phyloP scores from a whole-genome alignment of 495 filamentous ascomycete genomes.

The Penicillium psychrofluorescens region DNA sequence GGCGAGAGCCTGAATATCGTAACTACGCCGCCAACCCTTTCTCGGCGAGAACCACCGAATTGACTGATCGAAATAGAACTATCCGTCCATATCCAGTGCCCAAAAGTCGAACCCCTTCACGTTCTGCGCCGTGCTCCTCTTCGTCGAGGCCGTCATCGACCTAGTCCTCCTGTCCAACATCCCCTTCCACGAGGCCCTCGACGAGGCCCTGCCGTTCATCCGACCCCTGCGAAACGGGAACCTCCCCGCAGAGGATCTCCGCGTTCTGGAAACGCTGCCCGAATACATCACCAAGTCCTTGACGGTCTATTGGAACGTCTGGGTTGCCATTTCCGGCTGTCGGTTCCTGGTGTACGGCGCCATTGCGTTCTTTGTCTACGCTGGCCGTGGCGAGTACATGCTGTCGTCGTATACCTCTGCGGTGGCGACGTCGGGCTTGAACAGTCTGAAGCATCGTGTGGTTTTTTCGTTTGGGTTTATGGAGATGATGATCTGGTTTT shows the following conservation, averaged over 20 bases:
- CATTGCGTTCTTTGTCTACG: slow-evolving; percentile 63
- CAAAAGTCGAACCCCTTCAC: slow-evolving; percentile 51
- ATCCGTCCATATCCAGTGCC: slow-evolving; percentile 53
- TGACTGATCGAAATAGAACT: slow-evolving; percentile 24
- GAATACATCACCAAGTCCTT: slow-evolving; percentile 22
- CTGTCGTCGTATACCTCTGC: slow-evolving; percentile 22
- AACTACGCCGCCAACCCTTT: slow-evolving; percentile 4
- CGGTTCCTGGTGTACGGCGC: slow-evolving; percentile 59
- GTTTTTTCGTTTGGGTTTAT: slow-evolving; percentile 80
- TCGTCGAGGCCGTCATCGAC: slow-evolving; percentile 61
- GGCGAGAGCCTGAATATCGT: slow-evolving; percentile 78
- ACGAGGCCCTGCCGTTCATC: slow-evolving; percentile 23
- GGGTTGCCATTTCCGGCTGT: slow-evolving; percentile 62
- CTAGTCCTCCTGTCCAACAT: slow-evolving; percentile 58
- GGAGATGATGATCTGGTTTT: slow-evolving; percentile 84
- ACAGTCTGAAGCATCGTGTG: slow-evolving; percentile 66
- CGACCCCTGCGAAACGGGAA: slow-evolving; percentile 20
- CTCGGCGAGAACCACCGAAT: background rate
- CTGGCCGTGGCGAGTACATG: slow-evolving; percentile 38
- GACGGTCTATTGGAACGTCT: slow-evolving; percentile 60
- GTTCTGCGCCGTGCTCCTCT: slow-evolving; percentile 64
- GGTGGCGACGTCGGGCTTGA: slow-evolving; percentile 27
- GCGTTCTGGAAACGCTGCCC: slow-evolving; percentile 30
- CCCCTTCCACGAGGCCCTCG: slow-evolving; percentile 34
- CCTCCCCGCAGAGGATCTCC: slow-evolving; percentile 21